Evolutionary conservation across 306 rosid species (phyloP).

Genomic region (Cicer bijugum): DNA sequence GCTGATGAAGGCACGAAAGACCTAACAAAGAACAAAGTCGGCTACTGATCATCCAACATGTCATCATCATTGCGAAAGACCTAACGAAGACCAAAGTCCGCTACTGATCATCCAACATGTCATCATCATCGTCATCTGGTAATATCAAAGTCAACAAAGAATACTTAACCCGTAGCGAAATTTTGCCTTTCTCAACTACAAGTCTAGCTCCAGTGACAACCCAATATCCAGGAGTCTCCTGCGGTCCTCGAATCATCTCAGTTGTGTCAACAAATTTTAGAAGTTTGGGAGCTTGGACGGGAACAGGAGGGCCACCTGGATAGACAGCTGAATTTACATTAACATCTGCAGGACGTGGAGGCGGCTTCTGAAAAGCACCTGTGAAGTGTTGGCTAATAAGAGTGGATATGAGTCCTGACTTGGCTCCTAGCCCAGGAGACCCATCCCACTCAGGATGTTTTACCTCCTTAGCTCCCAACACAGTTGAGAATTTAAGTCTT

Average conservation of each 20-base stretch:
- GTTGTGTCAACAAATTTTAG: slow-evolving; percentile 87
- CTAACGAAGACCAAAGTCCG: slow-evolving; percentile 34
- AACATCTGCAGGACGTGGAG: slow-evolving; percentile 92
- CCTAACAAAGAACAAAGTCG: slow-evolving; percentile 35
- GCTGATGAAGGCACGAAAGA: slow-evolving; percentile 31
- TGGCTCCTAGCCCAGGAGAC: slow-evolving; percentile 80
- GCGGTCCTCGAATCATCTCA: slow-evolving; percentile 97
- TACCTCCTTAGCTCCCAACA: slow-evolving; percentile 66
- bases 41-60: slow-evolving; percentile 61
- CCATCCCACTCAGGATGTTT: slow-evolving; percentile 95
- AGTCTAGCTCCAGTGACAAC: slow-evolving; percentile 96
- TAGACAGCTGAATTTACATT: slow-evolving; percentile 91
- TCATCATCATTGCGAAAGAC: slow-evolving; percentile 65
- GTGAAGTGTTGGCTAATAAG: slow-evolving; percentile 96
- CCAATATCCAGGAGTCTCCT: slow-evolving; percentile 96
- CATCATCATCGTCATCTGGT: slow-evolving; percentile 90
- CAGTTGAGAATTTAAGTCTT: slow-evolving; percentile 76
- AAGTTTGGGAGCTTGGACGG: slow-evolving; percentile 86
- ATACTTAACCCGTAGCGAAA: slow-evolving; percentile 81
- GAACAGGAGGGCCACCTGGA: slow-evolving; percentile 97
- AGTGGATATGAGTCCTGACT: slow-evolving; percentile 94
- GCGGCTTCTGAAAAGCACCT: slow-evolving; percentile 73
- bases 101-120: slow-evolving; percentile 63
- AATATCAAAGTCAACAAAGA: slow-evolving; percentile 73
- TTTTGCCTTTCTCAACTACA: slow-evolving; percentile 80